These are phyloP conservation scores for Orychophragmus violaceus DNA, from an alignment of 345 rosid genomes.

Conservation along the genomic window DNA sequence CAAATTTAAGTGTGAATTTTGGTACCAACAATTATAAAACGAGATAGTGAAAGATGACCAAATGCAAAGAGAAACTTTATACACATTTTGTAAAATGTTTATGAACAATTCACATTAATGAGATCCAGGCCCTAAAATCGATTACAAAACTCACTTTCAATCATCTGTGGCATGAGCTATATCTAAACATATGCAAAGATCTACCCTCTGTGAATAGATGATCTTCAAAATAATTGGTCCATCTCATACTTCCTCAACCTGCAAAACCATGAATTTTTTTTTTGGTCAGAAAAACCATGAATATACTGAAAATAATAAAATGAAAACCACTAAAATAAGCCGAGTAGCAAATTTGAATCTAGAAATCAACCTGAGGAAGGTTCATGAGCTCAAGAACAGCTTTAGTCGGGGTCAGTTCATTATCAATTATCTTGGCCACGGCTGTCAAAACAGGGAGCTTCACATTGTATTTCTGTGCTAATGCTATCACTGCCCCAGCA, in stretches of 20 bases:
- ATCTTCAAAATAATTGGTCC: neutral
- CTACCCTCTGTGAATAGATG: constrained; percentile 1
- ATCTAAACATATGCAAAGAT: constrained; percentile 23
- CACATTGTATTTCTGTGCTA: constrained; percentile 92
- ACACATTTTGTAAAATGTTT: constrained; percentile 9
- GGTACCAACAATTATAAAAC: too few species aligned
- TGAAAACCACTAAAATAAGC: neutral
- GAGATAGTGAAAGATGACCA: too few species aligned
- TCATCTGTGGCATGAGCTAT: too few species aligned
- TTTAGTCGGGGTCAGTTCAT: constrained; percentile 74
- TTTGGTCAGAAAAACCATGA: too few species aligned
- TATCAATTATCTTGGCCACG: constrained; percentile 82
- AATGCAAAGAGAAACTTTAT: constrained; percentile 8
- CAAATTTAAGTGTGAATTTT: too few species aligned
- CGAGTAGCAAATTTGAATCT: neutral
- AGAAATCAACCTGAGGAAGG: constrained; percentile 63
- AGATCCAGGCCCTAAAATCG: too few species aligned
- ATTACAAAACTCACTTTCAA: constrained; percentile 25
- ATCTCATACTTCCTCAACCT: constrained; percentile 72
- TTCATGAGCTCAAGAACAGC: constrained; percentile 82
- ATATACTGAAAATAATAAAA: neutral
- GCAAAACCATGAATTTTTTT: too few species aligned
- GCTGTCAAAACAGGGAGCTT: constrained; percentile 93
- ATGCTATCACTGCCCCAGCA: constrained; percentile 89
- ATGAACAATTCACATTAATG: constrained; percentile 26